Evolutionary conservation across 345 rosid species (phyloP), one percentile per base, ranked within the genome.

Genomic region (Eucalyptus microcorys): DNA sequence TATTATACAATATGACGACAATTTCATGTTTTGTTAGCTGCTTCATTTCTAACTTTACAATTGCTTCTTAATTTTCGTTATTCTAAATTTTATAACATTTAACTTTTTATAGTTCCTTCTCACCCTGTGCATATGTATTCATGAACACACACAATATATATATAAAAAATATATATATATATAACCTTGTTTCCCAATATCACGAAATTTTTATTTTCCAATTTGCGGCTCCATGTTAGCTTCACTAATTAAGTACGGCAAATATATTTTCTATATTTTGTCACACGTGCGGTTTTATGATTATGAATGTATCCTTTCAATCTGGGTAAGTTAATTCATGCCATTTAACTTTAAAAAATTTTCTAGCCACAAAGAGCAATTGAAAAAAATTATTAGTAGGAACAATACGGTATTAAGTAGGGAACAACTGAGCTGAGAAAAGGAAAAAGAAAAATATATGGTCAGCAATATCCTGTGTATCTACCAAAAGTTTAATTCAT

Each of bases 161-260:
- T n/a, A n/a, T n/a, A n/a, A n/a, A n/a, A n/a, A n/a, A n/a, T n/a
- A n/a, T n/a, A 13, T 6, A 14, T 14, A 2, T 61, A 59, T 59
- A 14, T 64, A 7, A 14, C 10, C 76, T 32, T 14, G 3, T 68
- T 16, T 16, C 12, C 19, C 2, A 34, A 17, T 68, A 17, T 68
- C 11, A 34, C 24, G 2, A 17, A 17, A 7, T 8, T 66, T 66
- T 30, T 10, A 12, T 66, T 66, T 14, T 66, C 40, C 10, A 66
- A 4, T 50, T 15, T 0, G 0, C 2, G 40, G 0, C 22, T n/a
- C n/a, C 40, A 49, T 15, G 19, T 32, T 4, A 32, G 22, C 80
- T 8, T 37, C 24, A 1, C 24, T 68, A 17, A 68, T 68, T 68
- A 17, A 32, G 24, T 68, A 7, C 3, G 3, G 3, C 42, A 32